These are phyloP conservation scores for Hymenoscyphus linearis DNA, from an alignment of 2,329 filamentous ascomycete species.

Conservation along the genomic window DNA sequence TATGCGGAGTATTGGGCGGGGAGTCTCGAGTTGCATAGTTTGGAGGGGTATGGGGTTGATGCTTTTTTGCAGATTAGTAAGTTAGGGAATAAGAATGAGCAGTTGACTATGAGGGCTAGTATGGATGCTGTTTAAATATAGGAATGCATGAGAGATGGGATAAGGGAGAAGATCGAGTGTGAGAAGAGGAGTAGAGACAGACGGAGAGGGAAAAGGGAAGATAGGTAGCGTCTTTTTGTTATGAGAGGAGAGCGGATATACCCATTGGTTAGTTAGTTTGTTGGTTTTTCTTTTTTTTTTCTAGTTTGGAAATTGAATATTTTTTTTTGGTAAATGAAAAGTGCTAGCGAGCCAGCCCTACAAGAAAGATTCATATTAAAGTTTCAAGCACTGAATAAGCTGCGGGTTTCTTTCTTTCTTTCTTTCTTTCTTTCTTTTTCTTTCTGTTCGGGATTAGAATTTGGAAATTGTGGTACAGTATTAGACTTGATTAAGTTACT, in stretches of 20 bases:
- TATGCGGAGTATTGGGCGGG: slow-evolving; percentile 99
- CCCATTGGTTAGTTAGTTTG: not conserved
- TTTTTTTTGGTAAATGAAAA: too few relatives aligned
- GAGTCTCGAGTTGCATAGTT: slow-evolving; percentile 79
- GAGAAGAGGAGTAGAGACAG: not conserved
- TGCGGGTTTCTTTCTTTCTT: too few relatives aligned
- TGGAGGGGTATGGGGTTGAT: slow-evolving; percentile 94
- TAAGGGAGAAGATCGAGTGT: not conserved
- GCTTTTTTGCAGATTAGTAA: slow-evolving; percentile 95
- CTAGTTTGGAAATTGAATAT: not conserved
- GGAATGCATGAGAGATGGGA: not conserved
- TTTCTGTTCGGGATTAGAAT: too few relatives aligned
- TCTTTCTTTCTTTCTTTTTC: too few relatives aligned
- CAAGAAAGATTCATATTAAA: too few relatives aligned
- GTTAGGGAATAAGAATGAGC: slow-evolving; percentile 96
- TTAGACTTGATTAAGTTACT: too few relatives aligned
- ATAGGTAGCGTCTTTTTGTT: not conserved
- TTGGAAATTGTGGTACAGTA: too few relatives aligned
- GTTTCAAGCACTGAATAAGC: too few relatives aligned
- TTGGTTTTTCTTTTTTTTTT: not conserved
- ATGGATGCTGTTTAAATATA: slow-evolving; percentile 61
- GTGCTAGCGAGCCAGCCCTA: too few relatives aligned
- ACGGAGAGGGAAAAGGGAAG: not conserved
- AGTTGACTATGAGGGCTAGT: slow-evolving; percentile 70
- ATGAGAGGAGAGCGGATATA: not conserved